Conservation (phyloP, 1,284 basidiomycete genomes). For the Veloporphyrellus conicus region DNA sequence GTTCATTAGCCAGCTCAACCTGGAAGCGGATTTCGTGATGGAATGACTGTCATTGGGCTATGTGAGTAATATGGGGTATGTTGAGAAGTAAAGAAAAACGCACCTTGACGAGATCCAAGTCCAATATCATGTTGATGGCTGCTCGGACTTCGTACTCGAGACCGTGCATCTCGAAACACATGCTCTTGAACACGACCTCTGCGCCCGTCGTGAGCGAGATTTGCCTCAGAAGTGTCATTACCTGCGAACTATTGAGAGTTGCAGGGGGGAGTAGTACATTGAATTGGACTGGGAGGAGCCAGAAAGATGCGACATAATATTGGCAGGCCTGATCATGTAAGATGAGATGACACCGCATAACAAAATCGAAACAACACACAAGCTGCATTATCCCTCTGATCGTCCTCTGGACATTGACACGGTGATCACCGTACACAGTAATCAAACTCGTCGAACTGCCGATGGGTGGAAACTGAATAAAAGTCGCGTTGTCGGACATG, state of each 20-base stretch:
- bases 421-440: conserved; percentile 90
- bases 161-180: conserved; percentile 98
- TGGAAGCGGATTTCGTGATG: conserved; percentile 98
- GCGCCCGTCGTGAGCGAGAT: conserved; percentile 86
- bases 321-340: conserved; percentile 74
- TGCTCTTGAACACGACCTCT: conserved; percentile 94
- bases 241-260: conserved; percentile 78
- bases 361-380: conserved; percentile 46
- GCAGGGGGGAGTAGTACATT: conserved; percentile 85
- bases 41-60: conserved; percentile 57
- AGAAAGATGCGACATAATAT: conserved; percentile 94
- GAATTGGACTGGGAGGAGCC: conserved; percentile 91
- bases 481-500: conserved; percentile 96
- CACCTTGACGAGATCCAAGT: conserved; percentile 88
- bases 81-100: conserved; percentile 1
- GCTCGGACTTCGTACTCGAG: conserved; percentile 87
- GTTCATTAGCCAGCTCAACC: conserved; percentile 96
- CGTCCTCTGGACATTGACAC: conserved; percentile 93
- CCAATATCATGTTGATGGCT: conserved; percentile 83
- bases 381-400: conserved; percentile 95
- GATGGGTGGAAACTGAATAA: conserved; percentile 89
- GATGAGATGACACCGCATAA: conserved; percentile 11
- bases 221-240: conserved; percentile 82
- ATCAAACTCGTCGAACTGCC: conserved; percentile 90
- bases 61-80: conserved; percentile 4